phyloP scores from a whole-genome alignment of 2,329 filamentous ascomycete species.

The Tothia fuscella region DNA sequence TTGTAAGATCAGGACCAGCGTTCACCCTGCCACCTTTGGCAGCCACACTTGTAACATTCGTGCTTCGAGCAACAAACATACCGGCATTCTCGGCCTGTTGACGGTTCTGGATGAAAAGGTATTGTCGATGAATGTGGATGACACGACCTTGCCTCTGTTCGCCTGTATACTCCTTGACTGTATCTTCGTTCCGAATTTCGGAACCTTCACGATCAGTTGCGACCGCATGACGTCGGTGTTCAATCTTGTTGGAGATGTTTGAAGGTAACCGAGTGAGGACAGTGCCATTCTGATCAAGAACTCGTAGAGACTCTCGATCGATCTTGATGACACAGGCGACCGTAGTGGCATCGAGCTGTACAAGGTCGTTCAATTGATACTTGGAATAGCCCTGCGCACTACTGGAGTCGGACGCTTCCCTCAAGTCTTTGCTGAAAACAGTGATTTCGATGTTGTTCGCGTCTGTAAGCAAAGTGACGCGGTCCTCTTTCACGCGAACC shows the following conservation, averaged over 20 bases:
- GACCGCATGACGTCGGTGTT: conserved; percentile 69
- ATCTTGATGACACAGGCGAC: conserved; percentile 92
- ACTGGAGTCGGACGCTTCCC: conserved; percentile 85
- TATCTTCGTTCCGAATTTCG: conserved; percentile 84
- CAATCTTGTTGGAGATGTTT: conserved; percentile 81
- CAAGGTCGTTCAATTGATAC: conserved; percentile 84
- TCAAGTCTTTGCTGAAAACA: conserved; percentile 92
- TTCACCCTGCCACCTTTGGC: conserved; percentile 79
- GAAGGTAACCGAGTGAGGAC: conserved; percentile 75
- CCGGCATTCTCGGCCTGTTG: conserved; percentile 76
- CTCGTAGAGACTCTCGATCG: conserved; percentile 79
- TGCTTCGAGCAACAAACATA: conserved; percentile 76
- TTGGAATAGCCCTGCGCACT: conserved; percentile 76
- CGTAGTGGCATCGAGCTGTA: conserved; percentile 85
- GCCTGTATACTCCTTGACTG: conserved; percentile 79
- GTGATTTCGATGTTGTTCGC: conserved; percentile 89
- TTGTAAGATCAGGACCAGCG: conserved; percentile 63
- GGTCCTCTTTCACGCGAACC: conserved; percentile 82
- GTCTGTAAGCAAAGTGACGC: conserved; percentile 85
- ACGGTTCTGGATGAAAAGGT: conserved; percentile 78
- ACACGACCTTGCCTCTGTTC: conserved; percentile 81
- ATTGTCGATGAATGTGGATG: conserved; percentile 87
- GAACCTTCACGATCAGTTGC: conserved; percentile 88
- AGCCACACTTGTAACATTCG: conserved; percentile 80
- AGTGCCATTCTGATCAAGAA: conserved; percentile 83